Percentiles rank a stretch among this genome's conserved stretches.
Evolutionary conservation across 257 asterid species (phyloP).

Genomic region (Marsdenia floribunda): DNA sequence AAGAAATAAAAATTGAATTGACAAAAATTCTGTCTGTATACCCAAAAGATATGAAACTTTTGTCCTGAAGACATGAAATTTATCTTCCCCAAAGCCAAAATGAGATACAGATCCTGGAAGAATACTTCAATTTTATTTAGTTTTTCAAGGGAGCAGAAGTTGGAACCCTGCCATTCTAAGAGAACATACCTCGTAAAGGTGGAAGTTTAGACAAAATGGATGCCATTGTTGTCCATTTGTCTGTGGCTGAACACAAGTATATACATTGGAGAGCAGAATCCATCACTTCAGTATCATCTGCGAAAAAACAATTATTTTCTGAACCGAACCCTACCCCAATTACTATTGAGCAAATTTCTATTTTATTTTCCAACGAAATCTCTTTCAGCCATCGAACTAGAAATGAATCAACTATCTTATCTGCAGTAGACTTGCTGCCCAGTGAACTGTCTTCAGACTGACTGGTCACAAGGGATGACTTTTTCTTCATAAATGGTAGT

Average conservation of each 20-base stretch:
- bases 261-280: conserved; percentile 85
- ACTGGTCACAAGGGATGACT: conserved; percentile 23
- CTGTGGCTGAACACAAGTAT: conserved; percentile 68
- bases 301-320: conserved; percentile 46
- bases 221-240: conserved; percentile 83
- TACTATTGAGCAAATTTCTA: conserved; percentile 63
- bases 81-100: not conserved
- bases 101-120: not conserved
- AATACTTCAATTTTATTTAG: not conserved
- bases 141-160: not conserved
- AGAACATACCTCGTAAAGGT: conserved; percentile 51
- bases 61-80: not conserved
- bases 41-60: not conserved
- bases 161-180: conserved; percentile 13
- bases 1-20: not conserved
- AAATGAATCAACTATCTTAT: conserved; percentile 51
- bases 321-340: conserved; percentile 69
- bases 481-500: conserved; percentile 73
- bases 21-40: not conserved
- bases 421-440: conserved; percentile 26
- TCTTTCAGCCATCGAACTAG: conserved; percentile 86
- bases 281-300: conserved; percentile 58
- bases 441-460: conserved; percentile 26
- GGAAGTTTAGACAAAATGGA: conserved; percentile 74
- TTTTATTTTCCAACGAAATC: conserved; percentile 60